A percentile compares a stretch with the other conserved stretches of the same genome.
These are phyloP conservation scores for Ilex asprella DNA, from an alignment of 257 asterid genomes.

Conservation along the genomic window DNA sequence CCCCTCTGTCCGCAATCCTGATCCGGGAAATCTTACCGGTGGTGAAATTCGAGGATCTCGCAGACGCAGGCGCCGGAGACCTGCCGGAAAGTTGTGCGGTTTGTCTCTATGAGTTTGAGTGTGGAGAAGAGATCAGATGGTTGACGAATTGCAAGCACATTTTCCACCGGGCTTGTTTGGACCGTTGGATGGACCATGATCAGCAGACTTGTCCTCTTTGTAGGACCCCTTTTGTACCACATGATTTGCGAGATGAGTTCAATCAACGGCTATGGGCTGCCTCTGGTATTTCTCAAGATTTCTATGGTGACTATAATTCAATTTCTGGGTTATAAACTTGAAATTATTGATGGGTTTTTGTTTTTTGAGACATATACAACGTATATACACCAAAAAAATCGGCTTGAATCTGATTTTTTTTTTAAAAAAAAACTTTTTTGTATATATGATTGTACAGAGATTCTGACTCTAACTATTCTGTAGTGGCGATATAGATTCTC, in stretches of 20 bases:
- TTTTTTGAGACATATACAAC: neutral
- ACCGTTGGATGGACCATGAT: slow-evolving; percentile 34
- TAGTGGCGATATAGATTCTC: too few species aligned
- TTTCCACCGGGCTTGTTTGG: slow-evolving; percentile 26
- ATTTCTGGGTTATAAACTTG: neutral
- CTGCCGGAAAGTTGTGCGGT: slow-evolving; percentile 22
- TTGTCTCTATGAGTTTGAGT: slow-evolving; percentile 23
- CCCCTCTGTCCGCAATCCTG: slow-evolving; percentile 23
- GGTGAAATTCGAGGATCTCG: slow-evolving; percentile 13
- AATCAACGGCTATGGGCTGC: slow-evolving; percentile 25
- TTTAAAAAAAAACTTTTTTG: too few species aligned
- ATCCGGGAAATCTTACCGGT: slow-evolving; percentile 24
- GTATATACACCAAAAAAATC: too few species aligned
- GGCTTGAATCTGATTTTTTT: too few species aligned
- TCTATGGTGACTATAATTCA: slow-evolving; percentile 4
- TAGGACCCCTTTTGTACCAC: slow-evolving; percentile 23
- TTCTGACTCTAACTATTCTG: too few species aligned
- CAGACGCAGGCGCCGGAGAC: slow-evolving; percentile 2
- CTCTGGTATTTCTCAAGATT: neutral
- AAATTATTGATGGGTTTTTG: neutral
- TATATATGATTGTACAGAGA: too few species aligned
- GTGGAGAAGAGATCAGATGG: slow-evolving; percentile 28
- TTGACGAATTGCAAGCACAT: slow-evolving; percentile 28
- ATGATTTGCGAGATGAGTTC: slow-evolving; percentile 14
- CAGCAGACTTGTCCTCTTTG: slow-evolving; percentile 28